Percentiles rank a stretch among this genome's conserved stretches.
Evolutionary conservation across 352 stramenopile species (phyloP).

Genomic region (Blastocystis sp.): DNA sequence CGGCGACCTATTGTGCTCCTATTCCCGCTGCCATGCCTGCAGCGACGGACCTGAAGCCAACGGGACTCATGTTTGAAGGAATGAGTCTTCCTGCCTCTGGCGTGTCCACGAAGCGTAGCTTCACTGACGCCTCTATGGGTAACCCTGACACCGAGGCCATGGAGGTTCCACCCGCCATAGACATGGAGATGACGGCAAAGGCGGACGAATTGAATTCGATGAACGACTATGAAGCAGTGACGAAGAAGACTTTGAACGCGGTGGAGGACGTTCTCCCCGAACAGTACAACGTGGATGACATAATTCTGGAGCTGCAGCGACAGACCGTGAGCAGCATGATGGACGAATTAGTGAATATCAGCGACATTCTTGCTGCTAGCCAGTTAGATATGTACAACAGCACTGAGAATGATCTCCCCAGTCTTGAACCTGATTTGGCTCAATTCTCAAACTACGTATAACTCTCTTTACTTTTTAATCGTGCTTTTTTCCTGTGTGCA

Average conservation of each 20-base stretch:
- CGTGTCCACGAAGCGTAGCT: background rate
- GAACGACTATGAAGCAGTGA: constrained; percentile 58
- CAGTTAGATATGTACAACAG: constrained; percentile 57
- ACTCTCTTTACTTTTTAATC: background rate
- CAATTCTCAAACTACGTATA: background rate
- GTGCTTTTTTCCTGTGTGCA: constrained; percentile 18
- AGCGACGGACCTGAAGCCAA: background rate
- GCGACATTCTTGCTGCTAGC: constrained; percentile 57
- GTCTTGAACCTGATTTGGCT: background rate
- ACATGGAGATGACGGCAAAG: constrained; percentile 37
- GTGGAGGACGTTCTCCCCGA: constrained; percentile 33
- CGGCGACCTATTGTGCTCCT: background rate
- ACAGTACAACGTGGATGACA: constrained; percentile 21
- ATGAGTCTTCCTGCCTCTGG: background rate
- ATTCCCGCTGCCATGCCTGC: background rate
- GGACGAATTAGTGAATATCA: constrained; percentile 62
- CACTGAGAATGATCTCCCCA: background rate
- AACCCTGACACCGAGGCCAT: background rate
- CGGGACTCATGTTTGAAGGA: background rate
- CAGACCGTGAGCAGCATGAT: constrained; percentile 64
- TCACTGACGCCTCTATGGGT: background rate
- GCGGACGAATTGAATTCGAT: constrained; percentile 62
- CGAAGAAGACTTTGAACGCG: constrained; percentile 32
- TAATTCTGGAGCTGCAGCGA: constrained; percentile 59
- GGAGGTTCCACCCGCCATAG: background rate